Conservation (phyloP, 129 eudicot species). For the Ambrosia artemisiifolia region DNA sequence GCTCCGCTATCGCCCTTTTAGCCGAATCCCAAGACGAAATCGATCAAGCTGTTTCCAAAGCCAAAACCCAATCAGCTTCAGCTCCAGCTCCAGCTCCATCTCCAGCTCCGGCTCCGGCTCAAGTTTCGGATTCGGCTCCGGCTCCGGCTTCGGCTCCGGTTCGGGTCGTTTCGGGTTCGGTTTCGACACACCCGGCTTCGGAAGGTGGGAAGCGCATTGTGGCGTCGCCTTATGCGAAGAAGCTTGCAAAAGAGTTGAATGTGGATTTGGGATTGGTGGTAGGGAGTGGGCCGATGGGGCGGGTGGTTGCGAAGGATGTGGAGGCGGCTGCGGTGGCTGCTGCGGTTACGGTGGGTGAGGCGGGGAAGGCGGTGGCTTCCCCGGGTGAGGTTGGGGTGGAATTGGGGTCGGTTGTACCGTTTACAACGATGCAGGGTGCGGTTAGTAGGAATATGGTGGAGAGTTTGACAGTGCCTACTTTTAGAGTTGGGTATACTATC, state of each 20-base stretch:
- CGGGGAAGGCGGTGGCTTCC: slow-evolving; percentile 2
- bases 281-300: slow-evolving; percentile 90
- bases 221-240: slow-evolving; percentile 97
- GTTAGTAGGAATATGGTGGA: slow-evolving; percentile 95
- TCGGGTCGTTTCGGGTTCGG: slow-evolving; percentile 7
- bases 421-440: slow-evolving; percentile 93
- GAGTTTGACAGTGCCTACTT: slow-evolving; percentile 87
- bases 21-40: slow-evolving; percentile 92
- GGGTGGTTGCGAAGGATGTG: slow-evolving; percentile 96
- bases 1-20: slow-evolving; percentile 78
- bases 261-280: slow-evolving; percentile 76
- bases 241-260: slow-evolving; percentile 82
- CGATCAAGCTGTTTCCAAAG: slow-evolving; percentile 50
- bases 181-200: slow-evolving; percentile 73
- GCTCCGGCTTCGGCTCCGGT: slow-evolving; percentile 1
- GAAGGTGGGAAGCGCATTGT: slow-evolving; percentile 94
- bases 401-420: slow-evolving; percentile 73
- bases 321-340: slow-evolving; percentile 63
- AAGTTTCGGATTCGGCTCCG: slow-evolving; percentile 10
- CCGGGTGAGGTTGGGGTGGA: slow-evolving; percentile 32
- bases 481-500: slow-evolving; percentile 90
- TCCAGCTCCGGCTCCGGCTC: slow-evolving; percentile 5
- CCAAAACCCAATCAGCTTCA: slow-evolving; percentile 29
- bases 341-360: slow-evolving; percentile 36
- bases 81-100: not conserved